A percentile compares a stretch with the other conserved stretches of the same genome.
Conservation (phyloP, 2,329 filamentous ascomycete genomes). For the Ascosphaera aggregata region DNA sequence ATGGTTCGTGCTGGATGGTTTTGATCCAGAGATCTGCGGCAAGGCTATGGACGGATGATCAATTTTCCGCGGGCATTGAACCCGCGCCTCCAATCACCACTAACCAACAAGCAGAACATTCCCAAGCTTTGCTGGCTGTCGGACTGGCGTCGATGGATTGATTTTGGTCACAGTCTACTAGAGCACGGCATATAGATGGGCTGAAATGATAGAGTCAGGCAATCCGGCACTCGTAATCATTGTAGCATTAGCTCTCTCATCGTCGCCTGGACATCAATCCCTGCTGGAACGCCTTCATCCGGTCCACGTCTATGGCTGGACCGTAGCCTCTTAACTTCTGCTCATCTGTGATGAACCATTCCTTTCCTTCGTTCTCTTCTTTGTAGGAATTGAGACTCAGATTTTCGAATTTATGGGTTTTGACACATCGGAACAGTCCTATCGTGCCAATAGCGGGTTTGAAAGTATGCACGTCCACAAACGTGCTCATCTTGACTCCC, state of each 20-base stretch:
- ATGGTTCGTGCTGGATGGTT: background rate
- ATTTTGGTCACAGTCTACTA: too few species aligned
- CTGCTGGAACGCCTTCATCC: constrained; percentile 1
- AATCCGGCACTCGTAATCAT: background rate
- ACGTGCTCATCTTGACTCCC: constrained; percentile 10
- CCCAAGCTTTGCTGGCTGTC: too few species aligned
- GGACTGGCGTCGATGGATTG: too few species aligned
- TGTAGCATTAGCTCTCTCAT: background rate
- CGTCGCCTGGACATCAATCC: background rate
- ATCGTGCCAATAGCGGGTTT: constrained; percentile 9
- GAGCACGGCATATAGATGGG: too few species aligned
- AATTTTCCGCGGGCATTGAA: background rate
- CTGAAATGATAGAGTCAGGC: too few species aligned
- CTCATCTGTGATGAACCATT: constrained; percentile 9
- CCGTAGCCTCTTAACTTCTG: constrained; percentile 5
- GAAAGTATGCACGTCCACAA: constrained; percentile 10
- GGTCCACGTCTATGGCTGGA: constrained; percentile 4
- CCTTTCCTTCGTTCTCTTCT: constrained; percentile 5
- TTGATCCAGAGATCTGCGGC: too few species aligned
- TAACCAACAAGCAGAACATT: too few species aligned
- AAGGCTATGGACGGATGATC: background rate
- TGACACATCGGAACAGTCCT: constrained; percentile 9
- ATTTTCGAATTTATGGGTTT: constrained; percentile 10
- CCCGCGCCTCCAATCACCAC: too few species aligned
- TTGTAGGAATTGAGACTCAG: constrained; percentile 12